Conservation (phyloP, 2,329 filamentous ascomycete species). For the Colletotrichum karsti region DNA sequence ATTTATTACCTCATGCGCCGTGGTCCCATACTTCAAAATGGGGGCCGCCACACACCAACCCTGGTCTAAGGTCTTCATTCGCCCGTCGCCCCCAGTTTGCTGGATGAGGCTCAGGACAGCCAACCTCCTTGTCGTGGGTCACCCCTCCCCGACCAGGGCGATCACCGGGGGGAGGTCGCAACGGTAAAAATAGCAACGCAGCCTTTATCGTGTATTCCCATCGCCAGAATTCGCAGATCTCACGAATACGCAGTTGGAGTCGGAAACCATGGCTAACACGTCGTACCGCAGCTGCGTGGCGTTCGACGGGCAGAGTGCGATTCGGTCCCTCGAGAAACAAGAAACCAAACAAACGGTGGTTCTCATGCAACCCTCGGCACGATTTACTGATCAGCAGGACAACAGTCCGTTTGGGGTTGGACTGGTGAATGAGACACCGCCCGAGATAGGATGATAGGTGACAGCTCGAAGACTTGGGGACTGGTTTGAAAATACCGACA, state of each 20-base stretch:
- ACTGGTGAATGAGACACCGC: background rate
- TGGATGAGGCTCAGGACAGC: slow-evolving; percentile 37
- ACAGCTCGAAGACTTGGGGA: background rate
- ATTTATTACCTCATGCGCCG: slow-evolving; percentile 2
- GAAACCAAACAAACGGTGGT: background rate
- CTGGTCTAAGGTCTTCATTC: slow-evolving; percentile 2
- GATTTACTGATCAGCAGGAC: background rate
- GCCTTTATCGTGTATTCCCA: background rate
- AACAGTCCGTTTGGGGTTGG: background rate
- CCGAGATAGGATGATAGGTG: background rate
- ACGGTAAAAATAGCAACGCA: slow-evolving; percentile 25
- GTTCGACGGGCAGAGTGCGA: background rate
- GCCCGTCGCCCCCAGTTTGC: background rate
- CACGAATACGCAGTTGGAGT: background rate
- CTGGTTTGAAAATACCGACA: background rate
- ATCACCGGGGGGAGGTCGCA: slow-evolving; percentile 14
- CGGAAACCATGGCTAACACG: background rate
- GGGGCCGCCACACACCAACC: background rate
- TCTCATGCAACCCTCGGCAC: background rate
- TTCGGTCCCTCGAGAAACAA: background rate
- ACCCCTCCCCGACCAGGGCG: slow-evolving; percentile 10
- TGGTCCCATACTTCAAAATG: background rate
- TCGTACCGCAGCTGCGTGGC: background rate
- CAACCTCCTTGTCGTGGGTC: slow-evolving; percentile 14
- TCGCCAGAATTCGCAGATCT: background rate